Evolutionary conservation across 2,329 filamentous ascomycete genomes (phyloP).

Genomic region (Paecilomyces formosus): DNA sequence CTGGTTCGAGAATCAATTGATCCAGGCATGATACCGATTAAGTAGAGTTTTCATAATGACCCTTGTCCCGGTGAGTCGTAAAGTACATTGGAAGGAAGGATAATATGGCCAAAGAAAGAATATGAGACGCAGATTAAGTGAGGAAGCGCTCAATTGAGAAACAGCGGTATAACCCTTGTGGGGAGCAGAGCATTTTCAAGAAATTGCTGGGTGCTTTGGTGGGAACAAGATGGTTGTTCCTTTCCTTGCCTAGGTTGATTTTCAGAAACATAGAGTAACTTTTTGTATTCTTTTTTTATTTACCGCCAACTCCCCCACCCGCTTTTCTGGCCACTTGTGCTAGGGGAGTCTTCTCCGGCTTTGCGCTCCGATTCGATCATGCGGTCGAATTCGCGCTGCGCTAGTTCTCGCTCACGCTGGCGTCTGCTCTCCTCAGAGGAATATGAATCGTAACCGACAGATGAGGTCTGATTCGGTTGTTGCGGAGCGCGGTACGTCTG

Average conservation of each 20-base stretch:
- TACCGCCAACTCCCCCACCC: not conserved
- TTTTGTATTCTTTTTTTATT: not conserved
- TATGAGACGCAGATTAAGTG: not conserved
- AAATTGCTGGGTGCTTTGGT: too few species aligned
- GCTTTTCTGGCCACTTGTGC: not conserved
- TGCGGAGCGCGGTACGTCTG: not conserved
- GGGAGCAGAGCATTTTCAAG: too few species aligned
- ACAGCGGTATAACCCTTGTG: too few species aligned
- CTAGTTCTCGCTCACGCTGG: slow-evolving; percentile 26
- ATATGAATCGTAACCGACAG: slow-evolving; percentile 2
- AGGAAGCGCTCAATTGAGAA: too few species aligned
- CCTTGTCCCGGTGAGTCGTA: not conserved
- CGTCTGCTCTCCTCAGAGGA: slow-evolving; percentile 10
- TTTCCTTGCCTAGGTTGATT: too few species aligned
- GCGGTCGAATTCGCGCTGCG: slow-evolving; percentile 36
- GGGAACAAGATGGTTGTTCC: too few species aligned
- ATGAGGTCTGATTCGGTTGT: slow-evolving; percentile 4
- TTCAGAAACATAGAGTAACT: too few species aligned
- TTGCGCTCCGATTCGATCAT: slow-evolving; percentile 32
- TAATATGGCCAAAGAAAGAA: not conserved
- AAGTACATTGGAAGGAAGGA: not conserved
- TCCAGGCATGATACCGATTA: not conserved
- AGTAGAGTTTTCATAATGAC: not conserved
- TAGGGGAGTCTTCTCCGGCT: not conserved
- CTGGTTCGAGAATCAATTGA: too few species aligned